phyloP scores from a whole-genome alignment of 2,329 filamentous ascomycete genomes.

The Sphaerostilbella broomeana region DNA sequence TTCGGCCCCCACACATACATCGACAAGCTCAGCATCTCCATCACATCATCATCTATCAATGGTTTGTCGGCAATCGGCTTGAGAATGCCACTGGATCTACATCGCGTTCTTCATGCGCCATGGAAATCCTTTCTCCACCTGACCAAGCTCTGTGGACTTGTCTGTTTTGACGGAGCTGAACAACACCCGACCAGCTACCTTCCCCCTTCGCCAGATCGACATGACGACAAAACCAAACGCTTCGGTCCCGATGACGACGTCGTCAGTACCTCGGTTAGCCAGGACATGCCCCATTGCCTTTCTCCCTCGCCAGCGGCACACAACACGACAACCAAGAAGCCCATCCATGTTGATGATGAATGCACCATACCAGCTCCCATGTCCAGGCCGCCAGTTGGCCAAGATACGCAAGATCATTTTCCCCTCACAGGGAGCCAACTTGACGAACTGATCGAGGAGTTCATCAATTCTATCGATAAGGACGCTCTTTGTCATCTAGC shows the following conservation, averaged over 20 bases:
- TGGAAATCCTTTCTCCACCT: neutral
- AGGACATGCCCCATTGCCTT: no score
- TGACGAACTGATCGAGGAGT: slow-evolving; percentile 5
- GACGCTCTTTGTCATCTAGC: slow-evolving; percentile 13
- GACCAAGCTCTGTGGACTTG: neutral
- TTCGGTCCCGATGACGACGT: neutral
- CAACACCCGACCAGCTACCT: neutral
- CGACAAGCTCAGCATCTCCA: no score
- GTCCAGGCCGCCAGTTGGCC: no score
- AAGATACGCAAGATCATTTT: neutral
- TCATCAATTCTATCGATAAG: slow-evolving; percentile 13
- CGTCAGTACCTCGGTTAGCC: neutral
- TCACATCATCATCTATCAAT: no score
- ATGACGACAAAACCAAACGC: neutral
- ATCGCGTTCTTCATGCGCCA: neutral
- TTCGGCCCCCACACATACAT: no score
- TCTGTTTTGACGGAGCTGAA: neutral
- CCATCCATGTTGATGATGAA: no score
- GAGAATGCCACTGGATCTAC: neutral
- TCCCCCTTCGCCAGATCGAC: neutral
- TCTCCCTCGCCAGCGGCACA: no score
- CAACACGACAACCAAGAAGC: no score
- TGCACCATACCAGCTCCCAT: no score
- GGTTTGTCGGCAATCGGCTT: no score
- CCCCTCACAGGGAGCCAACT: slow-evolving; percentile 10